Conservation (phyloP, 2,329 filamentous ascomycete species). For the Zymoseptoria crescenta region DNA sequence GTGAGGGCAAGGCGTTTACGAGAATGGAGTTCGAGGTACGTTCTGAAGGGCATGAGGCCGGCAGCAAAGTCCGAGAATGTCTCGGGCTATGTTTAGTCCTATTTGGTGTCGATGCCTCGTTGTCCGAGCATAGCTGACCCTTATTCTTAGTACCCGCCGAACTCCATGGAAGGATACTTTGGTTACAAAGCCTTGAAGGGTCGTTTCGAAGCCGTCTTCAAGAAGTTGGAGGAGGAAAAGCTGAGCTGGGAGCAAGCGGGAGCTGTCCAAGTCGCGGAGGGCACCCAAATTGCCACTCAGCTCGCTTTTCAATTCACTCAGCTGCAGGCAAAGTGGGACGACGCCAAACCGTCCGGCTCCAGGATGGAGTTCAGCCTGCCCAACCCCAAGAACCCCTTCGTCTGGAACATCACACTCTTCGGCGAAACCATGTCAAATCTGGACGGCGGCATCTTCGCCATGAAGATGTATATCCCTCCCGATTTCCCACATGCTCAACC, state of each 20-base stretch:
- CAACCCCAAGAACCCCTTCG: constrained; percentile 69
- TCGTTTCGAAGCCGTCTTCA: constrained; percentile 61
- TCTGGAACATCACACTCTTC: constrained; percentile 84
- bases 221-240: constrained; percentile 64
- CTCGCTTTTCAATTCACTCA: constrained; percentile 80
- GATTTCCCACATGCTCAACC: constrained; percentile 85
- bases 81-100: no score
- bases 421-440: constrained; percentile 88
- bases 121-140: neutral
- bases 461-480: constrained; percentile 72
- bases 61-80: no score
- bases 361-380: constrained; percentile 70
- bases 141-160: constrained; percentile 44
- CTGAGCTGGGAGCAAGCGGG: constrained; percentile 65
- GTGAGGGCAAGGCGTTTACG: constrained; percentile 54
- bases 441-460: constrained; percentile 80
- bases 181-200: constrained; percentile 67
- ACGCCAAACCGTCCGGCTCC: constrained; percentile 49
- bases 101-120: no score
- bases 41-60: neutral
- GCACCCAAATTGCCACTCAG: constrained; percentile 70
- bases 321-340: constrained; percentile 66
- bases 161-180: constrained; percentile 81
- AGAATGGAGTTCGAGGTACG: constrained; percentile 74
- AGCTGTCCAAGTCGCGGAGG: constrained; percentile 51